Conservation (phyloP, 345 rosid genomes). For the Brassica cretica region DNA sequence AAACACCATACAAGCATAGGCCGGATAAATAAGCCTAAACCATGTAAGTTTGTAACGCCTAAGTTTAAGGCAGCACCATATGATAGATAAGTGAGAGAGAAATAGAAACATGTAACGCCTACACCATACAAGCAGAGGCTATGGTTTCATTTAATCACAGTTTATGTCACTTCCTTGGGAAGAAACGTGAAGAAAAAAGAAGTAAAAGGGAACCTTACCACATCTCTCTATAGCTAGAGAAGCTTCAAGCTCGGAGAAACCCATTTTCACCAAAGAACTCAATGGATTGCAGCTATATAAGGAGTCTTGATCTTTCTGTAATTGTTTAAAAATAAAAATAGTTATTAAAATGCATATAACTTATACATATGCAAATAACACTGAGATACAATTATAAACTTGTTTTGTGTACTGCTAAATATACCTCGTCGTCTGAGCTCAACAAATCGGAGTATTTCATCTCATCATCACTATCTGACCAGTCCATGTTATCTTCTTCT, state of each 20-base stretch:
- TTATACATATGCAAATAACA: not conserved
- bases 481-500: constrained; percentile 45
- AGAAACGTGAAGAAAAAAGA: not conserved
- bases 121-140: not conserved
- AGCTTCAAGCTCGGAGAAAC: constrained; percentile 63
- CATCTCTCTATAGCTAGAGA: constrained; percentile 82
- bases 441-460: constrained; percentile 55
- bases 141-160: constrained; percentile 3
- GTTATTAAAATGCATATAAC: constrained; percentile 1
- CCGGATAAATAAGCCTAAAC: not conserved
- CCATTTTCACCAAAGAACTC: constrained; percentile 61
- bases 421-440: constrained; percentile 65
- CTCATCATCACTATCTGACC: constrained; percentile 54
- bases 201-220: constrained; percentile 46
- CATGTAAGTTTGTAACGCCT: not conserved
- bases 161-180: constrained; percentile 2
- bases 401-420: not conserved
- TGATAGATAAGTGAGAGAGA: not conserved
- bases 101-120: not conserved
- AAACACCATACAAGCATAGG: not conserved
- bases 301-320: constrained; percentile 34
- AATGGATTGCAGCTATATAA: constrained; percentile 41
- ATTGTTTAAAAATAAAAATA: constrained; percentile 44
- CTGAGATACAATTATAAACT: not conserved
- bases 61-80: not conserved